Conservation (phyloP, 345 rosid genomes). For the Heritiera littoralis region DNA sequence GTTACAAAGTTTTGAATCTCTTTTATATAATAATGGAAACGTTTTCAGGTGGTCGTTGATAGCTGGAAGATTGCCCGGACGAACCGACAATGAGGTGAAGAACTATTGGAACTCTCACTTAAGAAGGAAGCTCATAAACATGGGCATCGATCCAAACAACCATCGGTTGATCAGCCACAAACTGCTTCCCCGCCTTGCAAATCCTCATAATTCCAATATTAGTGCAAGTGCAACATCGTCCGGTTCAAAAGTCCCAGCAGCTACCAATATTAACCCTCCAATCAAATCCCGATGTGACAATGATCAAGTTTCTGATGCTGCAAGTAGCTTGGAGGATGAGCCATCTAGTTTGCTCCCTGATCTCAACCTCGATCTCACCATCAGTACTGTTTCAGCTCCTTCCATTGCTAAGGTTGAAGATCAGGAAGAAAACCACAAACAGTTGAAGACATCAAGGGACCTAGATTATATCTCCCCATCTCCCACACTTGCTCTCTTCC, state of each 20-base stretch:
- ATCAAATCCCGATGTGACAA: not conserved
- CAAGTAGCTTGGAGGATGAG: conserved; percentile 40
- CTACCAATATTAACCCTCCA: not conserved
- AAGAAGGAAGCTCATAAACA: conserved; percentile 56
- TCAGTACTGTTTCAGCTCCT: conserved; percentile 4
- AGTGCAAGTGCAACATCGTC: conserved; percentile 28
- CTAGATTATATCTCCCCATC: not conserved
- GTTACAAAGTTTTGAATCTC: too few species aligned
- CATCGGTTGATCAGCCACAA: conserved; percentile 44
- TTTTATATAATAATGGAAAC: not conserved
- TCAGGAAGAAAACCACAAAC: not conserved
- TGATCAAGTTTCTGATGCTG: conserved; percentile 41
- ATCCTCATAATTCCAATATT: conserved; percentile 23
- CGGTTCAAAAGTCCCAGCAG: not conserved
- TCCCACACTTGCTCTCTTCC: conserved; percentile 29
- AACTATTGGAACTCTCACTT: conserved; percentile 79
- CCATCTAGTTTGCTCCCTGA: conserved; percentile 40
- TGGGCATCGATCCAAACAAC: conserved; percentile 81
- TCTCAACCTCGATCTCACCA: conserved; percentile 47
- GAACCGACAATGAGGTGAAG: conserved; percentile 74
- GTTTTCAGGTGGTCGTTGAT: conserved; percentile 73
- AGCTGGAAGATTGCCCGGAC: conserved; percentile 87
- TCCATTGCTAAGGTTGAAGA: not conserved
- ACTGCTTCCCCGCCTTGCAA: conserved; percentile 23
- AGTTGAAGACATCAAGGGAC: not conserved